Percentiles rank a stretch among this genome's conserved stretches.
Evolutionary conservation across 1,284 basidiomycete species (phyloP).

Genomic region (Golubevia sp.): DNA sequence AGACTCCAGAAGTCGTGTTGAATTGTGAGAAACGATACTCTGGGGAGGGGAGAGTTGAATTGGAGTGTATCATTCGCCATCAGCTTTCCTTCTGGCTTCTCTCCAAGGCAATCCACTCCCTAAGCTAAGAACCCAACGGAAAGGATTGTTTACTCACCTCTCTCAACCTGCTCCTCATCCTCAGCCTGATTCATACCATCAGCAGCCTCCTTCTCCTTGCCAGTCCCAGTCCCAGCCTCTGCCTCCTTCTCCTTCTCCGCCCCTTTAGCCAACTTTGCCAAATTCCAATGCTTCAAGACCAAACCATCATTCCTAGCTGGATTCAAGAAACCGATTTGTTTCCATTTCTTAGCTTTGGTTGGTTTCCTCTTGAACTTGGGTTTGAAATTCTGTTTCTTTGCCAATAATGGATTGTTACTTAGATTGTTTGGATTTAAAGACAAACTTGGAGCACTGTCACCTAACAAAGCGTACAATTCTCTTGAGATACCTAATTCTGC

Average conservation of each 20-base stretch:
- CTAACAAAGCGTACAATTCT: constrained; percentile 91
- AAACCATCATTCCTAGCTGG: constrained; percentile 22
- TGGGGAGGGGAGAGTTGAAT: neutral
- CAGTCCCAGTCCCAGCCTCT: neutral
- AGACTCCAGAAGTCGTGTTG: constrained; percentile 72
- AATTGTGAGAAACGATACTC: constrained; percentile 76
- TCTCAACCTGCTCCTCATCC: neutral
- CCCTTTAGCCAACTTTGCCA: neutral
- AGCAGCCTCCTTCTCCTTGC: neutral
- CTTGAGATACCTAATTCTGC: constrained; percentile 89
- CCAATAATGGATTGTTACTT: constrained; percentile 63
- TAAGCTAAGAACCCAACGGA: too few species aligned
- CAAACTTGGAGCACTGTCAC: constrained; percentile 83
- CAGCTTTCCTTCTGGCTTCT: neutral
- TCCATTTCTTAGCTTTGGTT: constrained; percentile 66
- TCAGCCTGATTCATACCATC: neutral
- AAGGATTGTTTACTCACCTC: neutral
- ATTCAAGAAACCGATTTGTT: constrained; percentile 19
- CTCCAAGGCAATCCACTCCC: too few species aligned
- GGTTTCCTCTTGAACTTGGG: constrained; percentile 86
- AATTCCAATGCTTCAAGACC: neutral
- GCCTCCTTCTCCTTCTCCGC: neutral
- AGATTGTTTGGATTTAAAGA: constrained; percentile 23
- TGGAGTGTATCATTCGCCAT: neutral
- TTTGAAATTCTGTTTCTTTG: constrained; percentile 66